Evolutionary conservation across 1,284 basidiomycete species (phyloP).

Genomic region (Ustilago crameri): DNA sequence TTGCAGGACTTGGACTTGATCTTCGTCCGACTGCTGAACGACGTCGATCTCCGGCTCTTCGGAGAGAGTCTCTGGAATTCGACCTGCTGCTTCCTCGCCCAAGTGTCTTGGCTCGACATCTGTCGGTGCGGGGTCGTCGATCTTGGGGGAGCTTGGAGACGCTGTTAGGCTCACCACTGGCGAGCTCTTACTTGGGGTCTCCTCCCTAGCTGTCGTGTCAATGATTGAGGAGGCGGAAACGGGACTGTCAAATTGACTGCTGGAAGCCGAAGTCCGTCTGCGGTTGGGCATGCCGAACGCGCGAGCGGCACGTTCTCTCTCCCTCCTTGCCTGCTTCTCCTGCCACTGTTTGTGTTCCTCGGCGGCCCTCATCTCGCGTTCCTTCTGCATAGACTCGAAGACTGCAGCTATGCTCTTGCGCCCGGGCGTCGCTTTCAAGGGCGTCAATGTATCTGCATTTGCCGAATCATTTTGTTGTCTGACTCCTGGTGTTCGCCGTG

Average conservation of each 20-base stretch:
- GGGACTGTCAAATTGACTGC: slow-evolving; percentile 23
- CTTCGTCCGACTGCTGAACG: slow-evolving; percentile 13
- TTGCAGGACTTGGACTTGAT: not conserved
- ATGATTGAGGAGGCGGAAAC: slow-evolving; percentile 5
- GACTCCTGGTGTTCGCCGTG: not conserved
- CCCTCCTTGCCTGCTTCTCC: slow-evolving; percentile 34
- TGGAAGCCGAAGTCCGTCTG: slow-evolving; percentile 16
- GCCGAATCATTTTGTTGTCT: slow-evolving; percentile 1
- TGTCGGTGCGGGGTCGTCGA: slow-evolving; percentile 23
- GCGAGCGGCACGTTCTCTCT: slow-evolving; percentile 45
- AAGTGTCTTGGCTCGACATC: slow-evolving; percentile 24
- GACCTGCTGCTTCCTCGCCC: slow-evolving; percentile 23
- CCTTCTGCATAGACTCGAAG: slow-evolving; percentile 48
- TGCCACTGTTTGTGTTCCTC: slow-evolving; percentile 41
- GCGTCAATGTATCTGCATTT: not conserved
- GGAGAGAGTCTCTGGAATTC: slow-evolving; percentile 29
- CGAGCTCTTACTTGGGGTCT: not conserved
- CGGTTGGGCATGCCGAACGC: slow-evolving; percentile 21
- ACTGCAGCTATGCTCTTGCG: slow-evolving; percentile 48
- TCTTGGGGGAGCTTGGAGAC: slow-evolving; percentile 18
- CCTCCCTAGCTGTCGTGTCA: not conserved
- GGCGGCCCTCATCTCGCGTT: slow-evolving; percentile 29
- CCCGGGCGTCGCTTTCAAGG: slow-evolving; percentile 25
- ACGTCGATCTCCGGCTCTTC: not conserved
- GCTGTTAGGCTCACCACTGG: not conserved